A percentile compares a stretch with the other conserved stretches of the same genome.
These are phyloP conservation scores for Picea abies DNA, from an alignment of 83 land plant species.

Conservation along the genomic window DNA sequence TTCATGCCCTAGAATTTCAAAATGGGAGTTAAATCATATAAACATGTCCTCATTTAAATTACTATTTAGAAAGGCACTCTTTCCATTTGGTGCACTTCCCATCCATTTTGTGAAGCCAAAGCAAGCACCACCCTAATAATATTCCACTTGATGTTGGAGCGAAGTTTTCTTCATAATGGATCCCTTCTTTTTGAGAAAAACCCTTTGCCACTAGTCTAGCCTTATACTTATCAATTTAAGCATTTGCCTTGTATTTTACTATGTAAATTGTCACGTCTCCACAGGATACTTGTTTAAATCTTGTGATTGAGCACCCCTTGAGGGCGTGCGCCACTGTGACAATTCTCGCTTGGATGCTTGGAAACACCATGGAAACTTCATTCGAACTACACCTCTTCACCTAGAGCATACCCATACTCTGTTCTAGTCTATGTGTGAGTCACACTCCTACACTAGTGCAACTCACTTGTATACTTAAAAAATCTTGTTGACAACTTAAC, in stretches of 20 bases:
- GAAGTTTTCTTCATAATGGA: background rate
- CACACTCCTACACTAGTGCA: no score
- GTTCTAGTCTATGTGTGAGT: no score
- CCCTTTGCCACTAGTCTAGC: background rate
- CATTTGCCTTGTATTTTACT: background rate
- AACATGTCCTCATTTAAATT: background rate
- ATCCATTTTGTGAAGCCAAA: background rate
- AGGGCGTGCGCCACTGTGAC: no score
- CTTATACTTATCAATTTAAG: background rate
- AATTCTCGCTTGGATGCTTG: no score
- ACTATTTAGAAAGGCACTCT: background rate
- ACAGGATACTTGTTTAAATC: no score
- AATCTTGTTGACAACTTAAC: no score
- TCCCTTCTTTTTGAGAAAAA: background rate
- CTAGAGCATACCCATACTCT: no score
- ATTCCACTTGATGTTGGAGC: background rate
- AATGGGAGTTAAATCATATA: background rate
- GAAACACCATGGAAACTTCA: no score
- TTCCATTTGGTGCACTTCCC: background rate
- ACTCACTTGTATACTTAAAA: no score
- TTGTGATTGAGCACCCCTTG: no score
- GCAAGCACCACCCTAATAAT: background rate
- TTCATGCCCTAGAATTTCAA: background rate
- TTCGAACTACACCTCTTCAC: no score
- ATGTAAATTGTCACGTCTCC: no score